Conservation (phyloP, 805 yeast species). For the Yamadazyma nakazawae region DNA sequence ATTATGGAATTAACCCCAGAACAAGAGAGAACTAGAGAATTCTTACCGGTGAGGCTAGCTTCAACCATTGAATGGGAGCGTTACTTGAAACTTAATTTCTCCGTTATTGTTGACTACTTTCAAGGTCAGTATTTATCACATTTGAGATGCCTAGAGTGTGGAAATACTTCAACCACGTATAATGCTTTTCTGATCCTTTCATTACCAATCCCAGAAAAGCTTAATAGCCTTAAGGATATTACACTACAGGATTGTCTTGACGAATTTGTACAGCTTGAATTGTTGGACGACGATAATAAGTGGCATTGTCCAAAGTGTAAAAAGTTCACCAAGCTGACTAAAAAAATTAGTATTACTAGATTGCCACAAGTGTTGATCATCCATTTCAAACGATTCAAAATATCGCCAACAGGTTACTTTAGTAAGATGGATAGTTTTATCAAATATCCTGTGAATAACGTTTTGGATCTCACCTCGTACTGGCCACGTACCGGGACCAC, state of each 20-base stretch:
- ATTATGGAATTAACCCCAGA: conserved; percentile 49
- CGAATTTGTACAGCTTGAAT: conserved; percentile 72
- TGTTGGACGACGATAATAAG: conserved; percentile 70
- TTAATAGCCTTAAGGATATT: conserved; percentile 21
- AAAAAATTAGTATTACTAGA: conserved; percentile 69
- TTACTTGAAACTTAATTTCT: conserved; percentile 72
- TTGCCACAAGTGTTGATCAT: conserved; percentile 77
- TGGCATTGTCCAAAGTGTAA: conserved; percentile 85
- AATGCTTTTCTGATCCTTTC: conserved; percentile 78
- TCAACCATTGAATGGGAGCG: conserved; percentile 92
- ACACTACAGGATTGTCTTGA: conserved; percentile 65
- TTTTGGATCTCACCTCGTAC: conserved; percentile 61
- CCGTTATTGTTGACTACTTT: conserved; percentile 74
- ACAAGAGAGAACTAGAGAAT: conserved; percentile 73
- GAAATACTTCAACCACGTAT: conserved; percentile 77
- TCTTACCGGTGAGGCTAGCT: conserved; percentile 71
- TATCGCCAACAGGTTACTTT: conserved; percentile 42
- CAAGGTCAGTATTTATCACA: conserved; percentile 89
- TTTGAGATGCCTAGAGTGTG: conserved; percentile 69
- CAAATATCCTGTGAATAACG: conserved; percentile 55
- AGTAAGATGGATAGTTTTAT: conserved; percentile 64
- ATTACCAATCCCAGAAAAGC: conserved; percentile 66
- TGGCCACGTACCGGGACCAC: conserved; percentile 58
- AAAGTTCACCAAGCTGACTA: conserved; percentile 57
- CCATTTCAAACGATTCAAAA: conserved; percentile 78